Conservation (phyloP, 345 rosid species). For the Syzygium grande region DNA sequence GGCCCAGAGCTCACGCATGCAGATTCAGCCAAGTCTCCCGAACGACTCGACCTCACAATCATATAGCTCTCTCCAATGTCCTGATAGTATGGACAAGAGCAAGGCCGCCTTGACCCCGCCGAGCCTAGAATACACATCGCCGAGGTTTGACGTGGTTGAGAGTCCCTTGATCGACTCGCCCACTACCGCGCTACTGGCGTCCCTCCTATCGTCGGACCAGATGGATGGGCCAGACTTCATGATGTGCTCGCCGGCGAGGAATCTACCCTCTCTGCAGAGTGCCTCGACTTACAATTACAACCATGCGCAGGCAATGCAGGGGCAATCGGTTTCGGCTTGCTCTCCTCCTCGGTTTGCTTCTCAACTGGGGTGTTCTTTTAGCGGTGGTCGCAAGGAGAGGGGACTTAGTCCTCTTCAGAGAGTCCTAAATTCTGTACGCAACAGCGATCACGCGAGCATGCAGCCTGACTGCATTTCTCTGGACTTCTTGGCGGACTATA, state of each 20-base stretch:
- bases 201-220: neutral
- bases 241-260: neutral
- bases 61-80: neutral
- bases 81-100: neutral
- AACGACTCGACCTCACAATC: neutral
- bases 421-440: conserved; percentile 34
- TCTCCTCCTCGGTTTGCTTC: conserved; percentile 35
- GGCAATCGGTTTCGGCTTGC: conserved; percentile 24
- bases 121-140: neutral
- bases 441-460: neutral
- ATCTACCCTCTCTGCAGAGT: neutral
- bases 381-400: conserved; percentile 13
- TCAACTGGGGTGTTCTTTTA: conserved; percentile 20
- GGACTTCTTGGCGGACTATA: conserved; percentile 28
- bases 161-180: neutral
- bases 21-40: neutral
- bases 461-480: neutral
- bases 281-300: neutral
- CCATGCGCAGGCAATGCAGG: conserved; percentile 24
- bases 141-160: neutral
- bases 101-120: neutral
- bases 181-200: neutral
- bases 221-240: neutral
- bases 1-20: neutral
- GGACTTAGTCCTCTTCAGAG: conserved; percentile 38